Percentiles rank a stretch among this genome's conserved stretches.
These are phyloP conservation scores for Tolypocladium tropicale DNA, from an alignment of 2,329 filamentous ascomycete genomes.

Conservation along the genomic window DNA sequence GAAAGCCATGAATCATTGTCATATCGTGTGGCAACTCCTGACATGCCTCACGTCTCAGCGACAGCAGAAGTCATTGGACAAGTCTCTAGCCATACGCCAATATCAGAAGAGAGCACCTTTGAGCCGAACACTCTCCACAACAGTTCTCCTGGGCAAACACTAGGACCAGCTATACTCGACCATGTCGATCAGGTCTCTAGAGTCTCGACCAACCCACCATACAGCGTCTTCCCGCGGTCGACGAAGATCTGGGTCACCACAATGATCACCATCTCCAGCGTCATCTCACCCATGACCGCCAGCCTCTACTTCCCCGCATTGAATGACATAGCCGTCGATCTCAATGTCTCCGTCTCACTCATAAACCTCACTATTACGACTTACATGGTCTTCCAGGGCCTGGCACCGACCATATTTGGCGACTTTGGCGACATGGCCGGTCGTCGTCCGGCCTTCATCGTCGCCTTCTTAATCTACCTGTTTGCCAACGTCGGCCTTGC, in stretches of 20 bases:
- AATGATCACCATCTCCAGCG: constrained; percentile 42
- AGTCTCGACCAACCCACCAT: constrained; percentile 12
- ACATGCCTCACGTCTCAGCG: neutral
- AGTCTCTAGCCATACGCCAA: neutral
- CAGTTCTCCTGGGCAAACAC: neutral
- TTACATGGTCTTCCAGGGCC: constrained; percentile 54
- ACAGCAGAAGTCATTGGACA: neutral
- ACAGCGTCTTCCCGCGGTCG: constrained; percentile 17
- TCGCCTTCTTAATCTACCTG: constrained; percentile 47
- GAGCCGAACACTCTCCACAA: neutral
- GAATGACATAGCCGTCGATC: constrained; percentile 26
- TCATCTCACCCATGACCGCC: constrained; percentile 48
- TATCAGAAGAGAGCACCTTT: neutral
- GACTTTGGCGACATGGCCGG: constrained; percentile 52
- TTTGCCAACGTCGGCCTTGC: constrained; percentile 50
- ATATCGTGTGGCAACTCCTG: neutral
- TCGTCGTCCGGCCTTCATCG: constrained; percentile 49
- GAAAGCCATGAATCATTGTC: neutral
- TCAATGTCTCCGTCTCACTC: constrained; percentile 26
- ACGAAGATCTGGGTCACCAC: constrained; percentile 41
- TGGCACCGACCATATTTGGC: constrained; percentile 51
- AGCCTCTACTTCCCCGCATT: constrained; percentile 44
- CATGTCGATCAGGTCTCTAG: constrained; percentile 10
- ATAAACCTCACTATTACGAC: constrained; percentile 45
- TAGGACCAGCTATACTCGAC: neutral